Percentiles rank a stretch among this genome's conserved stretches.
Evolutionary conservation across 306 rosid genomes (phyloP).

Genomic region (Acacia confusa): DNA sequence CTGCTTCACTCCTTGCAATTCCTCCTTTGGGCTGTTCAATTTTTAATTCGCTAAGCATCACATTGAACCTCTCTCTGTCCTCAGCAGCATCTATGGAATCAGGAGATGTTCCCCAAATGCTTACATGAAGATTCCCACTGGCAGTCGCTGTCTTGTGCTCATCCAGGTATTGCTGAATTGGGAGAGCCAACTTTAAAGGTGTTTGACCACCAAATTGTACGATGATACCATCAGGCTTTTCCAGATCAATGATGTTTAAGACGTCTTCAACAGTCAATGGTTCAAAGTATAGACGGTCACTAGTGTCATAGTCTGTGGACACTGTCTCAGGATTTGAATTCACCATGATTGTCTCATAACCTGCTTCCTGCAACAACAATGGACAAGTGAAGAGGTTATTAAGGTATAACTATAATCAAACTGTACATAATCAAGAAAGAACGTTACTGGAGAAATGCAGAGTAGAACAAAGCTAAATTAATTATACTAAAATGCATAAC

Average conservation of each 20-base stretch:
- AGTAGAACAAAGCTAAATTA: background rate
- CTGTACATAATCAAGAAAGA: background rate
- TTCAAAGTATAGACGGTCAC: slow-evolving; percentile 94
- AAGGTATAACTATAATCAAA: background rate
- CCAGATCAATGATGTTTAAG: slow-evolving; percentile 82
- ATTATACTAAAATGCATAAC: slow-evolving; percentile 5
- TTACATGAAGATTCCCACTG: slow-evolving; percentile 64
- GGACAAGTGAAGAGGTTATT: slow-evolving; percentile 1
- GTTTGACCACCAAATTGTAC: slow-evolving; percentile 99
- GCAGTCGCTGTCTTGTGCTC: slow-evolving; percentile 72
- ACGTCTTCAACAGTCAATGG: slow-evolving; percentile 91
- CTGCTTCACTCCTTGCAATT: slow-evolving; percentile 89
- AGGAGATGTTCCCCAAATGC: slow-evolving; percentile 98
- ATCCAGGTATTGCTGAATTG: slow-evolving; percentile 77
- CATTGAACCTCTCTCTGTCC: slow-evolving; percentile 94
- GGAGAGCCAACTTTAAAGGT: slow-evolving; percentile 86
- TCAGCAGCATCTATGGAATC: slow-evolving; percentile 95
- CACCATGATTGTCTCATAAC: slow-evolving; percentile 97
- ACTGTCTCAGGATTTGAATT: slow-evolving; percentile 98
- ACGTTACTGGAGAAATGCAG: slow-evolving; percentile 17
- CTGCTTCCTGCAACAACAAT: slow-evolving; percentile 69
- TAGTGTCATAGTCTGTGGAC: slow-evolving; percentile 95
- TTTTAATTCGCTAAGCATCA: slow-evolving; percentile 68
- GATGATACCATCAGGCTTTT: slow-evolving; percentile 96
- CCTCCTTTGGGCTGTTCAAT: slow-evolving; percentile 99